These are phyloP conservation scores for Tuber melanosporum DNA, from an alignment of 495 filamentous ascomycete species.

Conservation along the genomic window DNA sequence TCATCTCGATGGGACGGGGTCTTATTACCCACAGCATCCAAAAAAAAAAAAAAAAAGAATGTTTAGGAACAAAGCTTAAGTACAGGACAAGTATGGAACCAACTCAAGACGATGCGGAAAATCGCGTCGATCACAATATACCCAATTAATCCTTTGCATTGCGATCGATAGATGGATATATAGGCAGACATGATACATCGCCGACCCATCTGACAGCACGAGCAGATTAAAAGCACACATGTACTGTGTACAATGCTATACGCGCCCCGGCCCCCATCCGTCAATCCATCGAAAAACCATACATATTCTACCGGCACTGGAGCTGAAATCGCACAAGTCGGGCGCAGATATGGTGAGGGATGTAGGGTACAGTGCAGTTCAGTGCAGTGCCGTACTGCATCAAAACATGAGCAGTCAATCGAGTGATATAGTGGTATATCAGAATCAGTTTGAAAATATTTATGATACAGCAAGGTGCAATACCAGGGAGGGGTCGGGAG, in stretches of 20 bases:
- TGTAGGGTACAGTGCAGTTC: neutral
- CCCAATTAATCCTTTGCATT: neutral
- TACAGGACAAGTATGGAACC: neutral
- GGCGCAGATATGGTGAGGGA: neutral
- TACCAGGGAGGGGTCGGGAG: neutral
- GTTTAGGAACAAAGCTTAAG: neutral
- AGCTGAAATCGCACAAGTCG: neutral
- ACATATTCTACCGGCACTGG: neutral
- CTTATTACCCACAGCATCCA: neutral
- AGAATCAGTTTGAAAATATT: neutral
- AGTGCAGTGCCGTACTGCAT: neutral
- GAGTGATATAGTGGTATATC: neutral
- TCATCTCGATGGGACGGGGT: neutral
- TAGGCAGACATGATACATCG: neutral
- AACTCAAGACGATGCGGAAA: neutral
- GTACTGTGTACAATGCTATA: too few relatives aligned
- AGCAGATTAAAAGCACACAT: slow-evolving; percentile 1
- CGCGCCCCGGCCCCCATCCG: neutral
- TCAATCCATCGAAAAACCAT: neutral
- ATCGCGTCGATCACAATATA: neutral
- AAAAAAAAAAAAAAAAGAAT: neutral
- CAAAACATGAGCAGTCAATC: neutral
- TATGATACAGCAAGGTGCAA: neutral
- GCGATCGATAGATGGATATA: neutral
- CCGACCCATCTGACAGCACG: neutral